phyloP scores from a whole-genome alignment of 148 eudicot species.

The Cornus florida region DNA sequence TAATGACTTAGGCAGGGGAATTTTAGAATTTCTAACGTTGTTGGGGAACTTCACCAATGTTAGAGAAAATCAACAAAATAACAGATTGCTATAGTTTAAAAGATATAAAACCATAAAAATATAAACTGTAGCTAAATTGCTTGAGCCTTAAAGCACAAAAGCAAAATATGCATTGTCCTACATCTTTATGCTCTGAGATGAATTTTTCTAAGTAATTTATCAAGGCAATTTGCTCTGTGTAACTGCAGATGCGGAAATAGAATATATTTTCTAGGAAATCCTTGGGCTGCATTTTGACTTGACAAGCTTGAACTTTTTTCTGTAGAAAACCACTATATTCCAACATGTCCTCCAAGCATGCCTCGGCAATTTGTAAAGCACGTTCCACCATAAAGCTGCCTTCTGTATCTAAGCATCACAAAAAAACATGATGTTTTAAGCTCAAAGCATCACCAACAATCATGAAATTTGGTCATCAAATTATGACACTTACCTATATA shows the following conservation, averaged over 20 bases:
- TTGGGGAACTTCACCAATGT: not conserved
- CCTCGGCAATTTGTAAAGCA: constrained; percentile 89
- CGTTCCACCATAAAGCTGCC: constrained; percentile 99
- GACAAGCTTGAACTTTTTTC: constrained; percentile 35
- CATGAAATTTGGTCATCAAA: constrained; percentile 5
- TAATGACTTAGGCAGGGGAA: not conserved
- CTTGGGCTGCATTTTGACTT: constrained; percentile 48
- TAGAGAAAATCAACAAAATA: not conserved
- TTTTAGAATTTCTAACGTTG: no score
- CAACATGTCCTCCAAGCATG: constrained; percentile 69
- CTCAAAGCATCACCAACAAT: constrained; percentile 12
- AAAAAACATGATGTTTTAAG: constrained; percentile 15
- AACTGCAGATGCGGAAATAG: constrained; percentile 86
- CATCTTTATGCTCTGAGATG: constrained; percentile 79
- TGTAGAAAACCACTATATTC: constrained; percentile 38
- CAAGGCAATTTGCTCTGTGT: constrained; percentile 88
- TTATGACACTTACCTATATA: constrained; percentile 63
- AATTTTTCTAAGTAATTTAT: constrained; percentile 85
- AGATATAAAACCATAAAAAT: not conserved
- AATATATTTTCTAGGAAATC: constrained; percentile 77
- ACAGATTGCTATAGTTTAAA: not conserved
- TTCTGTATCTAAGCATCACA: constrained; percentile 74
- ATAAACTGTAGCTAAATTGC: not conserved
- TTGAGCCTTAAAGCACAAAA: not conserved
- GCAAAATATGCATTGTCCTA: constrained; percentile 26